phyloP scores from a whole-genome alignment of 768 basidiomycete genomes.

The Tylopilus intermedius region DNA sequence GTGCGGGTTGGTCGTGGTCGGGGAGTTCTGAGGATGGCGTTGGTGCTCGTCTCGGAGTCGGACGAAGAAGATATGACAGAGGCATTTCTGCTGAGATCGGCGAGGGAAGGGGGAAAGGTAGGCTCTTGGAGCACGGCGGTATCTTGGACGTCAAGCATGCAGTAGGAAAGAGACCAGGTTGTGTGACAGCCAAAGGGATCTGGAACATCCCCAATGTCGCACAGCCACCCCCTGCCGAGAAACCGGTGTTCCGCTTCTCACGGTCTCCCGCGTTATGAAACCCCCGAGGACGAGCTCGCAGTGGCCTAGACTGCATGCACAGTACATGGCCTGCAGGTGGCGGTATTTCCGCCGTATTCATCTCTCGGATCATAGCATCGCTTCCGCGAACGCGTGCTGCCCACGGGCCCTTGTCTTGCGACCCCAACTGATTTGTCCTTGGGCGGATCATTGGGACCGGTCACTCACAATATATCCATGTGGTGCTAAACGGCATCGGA shows the following conservation, averaged over 20 bases:
- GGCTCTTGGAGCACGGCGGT: neutral
- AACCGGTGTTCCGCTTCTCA: neutral
- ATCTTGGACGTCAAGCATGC: slow-evolving; percentile 7
- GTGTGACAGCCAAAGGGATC: neutral
- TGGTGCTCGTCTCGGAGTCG: slow-evolving; percentile 45
- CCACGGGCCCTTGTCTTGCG: too few relatives aligned
- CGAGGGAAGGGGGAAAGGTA: slow-evolving; percentile 39
- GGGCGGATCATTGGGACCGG: too few relatives aligned
- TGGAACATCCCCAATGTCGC: slow-evolving; percentile 9
- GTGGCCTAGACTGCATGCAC: too few relatives aligned
- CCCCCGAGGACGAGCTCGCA: too few relatives aligned
- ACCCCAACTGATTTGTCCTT: too few relatives aligned
- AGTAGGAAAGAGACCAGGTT: neutral
- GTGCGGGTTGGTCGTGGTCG: slow-evolving; percentile 54
- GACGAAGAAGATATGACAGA: slow-evolving; percentile 70
- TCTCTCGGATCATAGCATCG: too few relatives aligned
- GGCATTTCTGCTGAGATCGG: slow-evolving; percentile 69
- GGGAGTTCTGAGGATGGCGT: slow-evolving; percentile 38
- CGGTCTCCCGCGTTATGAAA: neutral
- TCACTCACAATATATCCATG: too few relatives aligned
- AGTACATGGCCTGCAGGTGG: too few relatives aligned
- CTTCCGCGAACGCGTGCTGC: too few relatives aligned
- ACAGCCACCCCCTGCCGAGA: slow-evolving; percentile 24
- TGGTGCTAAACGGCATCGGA: too few relatives aligned
- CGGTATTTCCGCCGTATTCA: too few relatives aligned